These are phyloP conservation scores for Penicillium sp. DNA, from an alignment of 2,329 filamentous ascomycete species.

Conservation along the genomic window DNA sequence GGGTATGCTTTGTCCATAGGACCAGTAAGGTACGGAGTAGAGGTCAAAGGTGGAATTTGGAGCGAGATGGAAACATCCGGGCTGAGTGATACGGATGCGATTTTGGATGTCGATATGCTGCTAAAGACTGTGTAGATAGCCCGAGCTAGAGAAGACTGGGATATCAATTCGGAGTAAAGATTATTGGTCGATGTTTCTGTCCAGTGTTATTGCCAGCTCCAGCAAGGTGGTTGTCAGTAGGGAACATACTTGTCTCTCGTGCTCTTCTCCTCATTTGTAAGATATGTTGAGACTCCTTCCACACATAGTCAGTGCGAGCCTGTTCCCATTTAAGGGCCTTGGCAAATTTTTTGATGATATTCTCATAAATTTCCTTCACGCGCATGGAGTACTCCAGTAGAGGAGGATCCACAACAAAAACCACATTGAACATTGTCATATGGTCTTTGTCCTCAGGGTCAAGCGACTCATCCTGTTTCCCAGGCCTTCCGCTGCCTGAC, in stretches of 20 bases:
- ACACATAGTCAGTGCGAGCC: conserved; percentile 83
- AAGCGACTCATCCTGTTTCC: conserved; percentile 22
- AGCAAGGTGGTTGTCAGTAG: not conserved
- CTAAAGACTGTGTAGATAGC: conserved; percentile 80
- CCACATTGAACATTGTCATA: conserved; percentile 97
- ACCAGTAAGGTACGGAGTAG: conserved; percentile 69
- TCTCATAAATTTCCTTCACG: conserved; percentile 77
- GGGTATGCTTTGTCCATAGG: conserved; percentile 66
- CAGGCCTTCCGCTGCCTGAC: conserved; percentile 20
- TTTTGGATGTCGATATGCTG: conserved; percentile 77
- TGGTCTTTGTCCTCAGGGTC: conserved; percentile 49
- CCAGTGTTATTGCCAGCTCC: conserved; percentile 12
- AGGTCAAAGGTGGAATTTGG: conserved; percentile 61
- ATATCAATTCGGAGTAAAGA: conserved; percentile 44
- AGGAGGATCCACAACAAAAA: conserved; percentile 83
- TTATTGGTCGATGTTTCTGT: conserved; percentile 34
- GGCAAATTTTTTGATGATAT: conserved; percentile 88
- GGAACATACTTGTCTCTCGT: conserved; percentile 53
- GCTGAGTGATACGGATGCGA: conserved; percentile 77
- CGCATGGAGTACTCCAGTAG: conserved; percentile 70
- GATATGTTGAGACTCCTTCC: conserved; percentile 83
- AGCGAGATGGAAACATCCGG: conserved; percentile 59
- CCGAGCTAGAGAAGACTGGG: conserved; percentile 72
- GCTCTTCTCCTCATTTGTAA: conserved; percentile 77
- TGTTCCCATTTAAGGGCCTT: conserved; percentile 93